Evolutionary conservation across 108 stramenopile species (phyloP), one percentile per base, ranked within the genome.

Genomic region (Chaetoceros muelleri): DNA sequence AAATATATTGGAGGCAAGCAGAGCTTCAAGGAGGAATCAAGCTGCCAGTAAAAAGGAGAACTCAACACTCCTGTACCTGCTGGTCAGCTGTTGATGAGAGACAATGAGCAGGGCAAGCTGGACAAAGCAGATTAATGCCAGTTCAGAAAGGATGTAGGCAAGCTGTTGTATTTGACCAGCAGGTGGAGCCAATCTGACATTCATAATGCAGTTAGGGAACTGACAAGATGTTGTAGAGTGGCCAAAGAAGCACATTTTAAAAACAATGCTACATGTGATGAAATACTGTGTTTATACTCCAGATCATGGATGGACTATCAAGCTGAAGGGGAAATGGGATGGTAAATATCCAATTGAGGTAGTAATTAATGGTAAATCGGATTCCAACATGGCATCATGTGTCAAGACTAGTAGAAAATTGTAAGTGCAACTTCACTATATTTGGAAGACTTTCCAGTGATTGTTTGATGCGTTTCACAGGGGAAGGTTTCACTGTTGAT

Each of bases 1-100:
- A 68, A 71, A 45, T 73, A 77, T 50, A 69, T 77, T n/a, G 71
- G 76, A 5, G 52, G 61, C 56, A 69, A 73, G 1, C 72, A 78
- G 21, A 74, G 66, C 16, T 57, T 70, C 2, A 45, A 49, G 0
- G 67, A 73, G 17, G 57, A 64, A 46, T 68, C 65, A 29, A 53
- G 60, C 2, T 21, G 53, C 27, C 25, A 31, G 30, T 49, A 28
- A 48, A 17, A 48, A 16, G 20, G n/a, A 20, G 34, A 40, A 40
- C 13, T 1, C 16, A 23, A 48, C 18, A 48, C 47, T 19, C 58
- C 58, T 17, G 58, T 26, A 26, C n/a, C 19, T 2, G 19, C 58
- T 28, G 46, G 46, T 27, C 13, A 18, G 8, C 2, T 59, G 46
- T 23, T 59, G 5, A 13, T 13, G 5, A 13, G 13, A 40, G 34